Conservation (phyloP, 495 filamentous ascomycete species). For the Podospora conica region DNA sequence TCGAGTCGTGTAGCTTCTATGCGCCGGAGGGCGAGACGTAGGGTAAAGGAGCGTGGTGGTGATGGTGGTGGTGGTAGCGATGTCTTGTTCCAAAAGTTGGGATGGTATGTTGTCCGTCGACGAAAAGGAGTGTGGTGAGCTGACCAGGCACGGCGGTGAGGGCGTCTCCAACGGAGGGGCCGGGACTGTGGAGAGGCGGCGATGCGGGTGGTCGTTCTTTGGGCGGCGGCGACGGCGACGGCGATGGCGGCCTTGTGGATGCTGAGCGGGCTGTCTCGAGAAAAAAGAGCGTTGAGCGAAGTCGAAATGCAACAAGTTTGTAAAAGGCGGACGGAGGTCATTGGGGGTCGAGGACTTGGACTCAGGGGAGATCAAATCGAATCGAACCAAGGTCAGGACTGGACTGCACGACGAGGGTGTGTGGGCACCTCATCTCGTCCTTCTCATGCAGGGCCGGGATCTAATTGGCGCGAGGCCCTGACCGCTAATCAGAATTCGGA, state of each 20-base stretch:
- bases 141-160: constrained; percentile 18
- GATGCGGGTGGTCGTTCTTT: constrained; percentile 23
- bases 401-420: constrained; percentile 16
- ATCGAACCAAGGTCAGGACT: too few species aligned
- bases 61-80: constrained; percentile 1
- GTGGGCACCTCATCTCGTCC: constrained; percentile 35
- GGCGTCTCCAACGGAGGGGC: constrained; percentile 16
- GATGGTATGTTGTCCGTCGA: constrained; percentile 22
- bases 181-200: neutral
- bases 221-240: constrained; percentile 19
- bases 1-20: constrained; percentile 6
- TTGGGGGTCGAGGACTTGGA: too few species aligned
- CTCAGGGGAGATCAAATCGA: constrained; percentile 15
- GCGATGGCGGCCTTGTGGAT: constrained; percentile 27
- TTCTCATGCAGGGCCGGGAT: constrained; percentile 21
- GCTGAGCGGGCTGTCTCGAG: constrained; percentile 28
- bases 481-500: constrained; percentile 11
- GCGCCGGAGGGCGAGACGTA: constrained; percentile 1
- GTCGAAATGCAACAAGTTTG: constrained; percentile 30
- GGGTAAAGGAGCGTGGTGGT: constrained; percentile 10
- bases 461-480: constrained; percentile 25
- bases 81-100: constrained; percentile 20
- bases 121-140: constrained; percentile 21
- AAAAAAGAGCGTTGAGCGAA: constrained; percentile 33
- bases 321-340: constrained; percentile 31